These are phyloP conservation scores for Lasiodiplodia sp. DNA, from an alignment of 2,329 filamentous ascomycete species.

Conservation along the genomic window DNA sequence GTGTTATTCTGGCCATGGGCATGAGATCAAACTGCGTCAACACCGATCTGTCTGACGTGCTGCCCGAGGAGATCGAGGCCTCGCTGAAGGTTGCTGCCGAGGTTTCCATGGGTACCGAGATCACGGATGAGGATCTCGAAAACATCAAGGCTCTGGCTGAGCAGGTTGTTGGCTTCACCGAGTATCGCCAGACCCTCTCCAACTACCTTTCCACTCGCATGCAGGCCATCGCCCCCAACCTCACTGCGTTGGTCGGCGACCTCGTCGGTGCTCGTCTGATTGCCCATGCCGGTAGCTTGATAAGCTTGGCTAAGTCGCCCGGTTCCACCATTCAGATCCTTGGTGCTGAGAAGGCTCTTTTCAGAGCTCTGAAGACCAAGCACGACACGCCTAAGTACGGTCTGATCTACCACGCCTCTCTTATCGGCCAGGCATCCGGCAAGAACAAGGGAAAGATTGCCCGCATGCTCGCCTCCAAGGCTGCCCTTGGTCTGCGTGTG, in stretches of 20 bases:
- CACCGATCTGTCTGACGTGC: constrained; percentile 82
- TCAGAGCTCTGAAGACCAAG: constrained; percentile 98
- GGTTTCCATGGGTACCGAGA: constrained; percentile 98
- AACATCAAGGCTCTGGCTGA: constrained; percentile 92
- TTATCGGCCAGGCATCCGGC: constrained; percentile 95
- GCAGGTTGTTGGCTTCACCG: constrained; percentile 89
- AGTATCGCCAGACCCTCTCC: constrained; percentile 87
- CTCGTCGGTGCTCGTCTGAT: constrained; percentile 94
- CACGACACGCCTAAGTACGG: constrained; percentile 99
- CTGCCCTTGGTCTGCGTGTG: constrained; percentile 89
- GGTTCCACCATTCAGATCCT: constrained; percentile 97
- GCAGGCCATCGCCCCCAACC: constrained; percentile 95
- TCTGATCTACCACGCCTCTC: constrained; percentile 71
- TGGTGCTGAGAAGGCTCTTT: constrained; percentile 97
- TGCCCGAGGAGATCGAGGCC: constrained; percentile 92
- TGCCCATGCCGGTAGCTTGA: constrained; percentile 90
- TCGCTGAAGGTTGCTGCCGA: constrained; percentile 94
- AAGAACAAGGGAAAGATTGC: constrained; percentile 99
- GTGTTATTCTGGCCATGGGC: constrained; percentile 86
- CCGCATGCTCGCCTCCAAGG: constrained; percentile 92
- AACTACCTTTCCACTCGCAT: constrained; percentile 91
- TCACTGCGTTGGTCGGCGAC: constrained; percentile 91
- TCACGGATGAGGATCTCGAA: constrained; percentile 87
- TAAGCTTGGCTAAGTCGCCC: constrained; percentile 93
- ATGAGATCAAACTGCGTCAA: constrained; percentile 81